Evolutionary conservation across 352 stramenopile genomes (phyloP).

Genomic region (Globisporangium paroecandrum): DNA sequence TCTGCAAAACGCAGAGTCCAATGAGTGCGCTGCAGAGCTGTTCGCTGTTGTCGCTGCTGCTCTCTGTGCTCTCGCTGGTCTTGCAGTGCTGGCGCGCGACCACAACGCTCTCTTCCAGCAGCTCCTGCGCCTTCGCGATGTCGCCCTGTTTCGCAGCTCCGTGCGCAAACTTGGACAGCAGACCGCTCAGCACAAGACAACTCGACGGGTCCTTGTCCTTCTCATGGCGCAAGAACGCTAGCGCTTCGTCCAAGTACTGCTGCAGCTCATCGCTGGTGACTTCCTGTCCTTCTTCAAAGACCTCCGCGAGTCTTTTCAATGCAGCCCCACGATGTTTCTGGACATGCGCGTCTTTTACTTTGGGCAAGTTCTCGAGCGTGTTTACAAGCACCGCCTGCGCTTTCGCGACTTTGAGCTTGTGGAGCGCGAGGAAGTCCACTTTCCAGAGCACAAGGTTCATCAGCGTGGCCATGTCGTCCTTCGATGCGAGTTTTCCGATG

Average conservation of each 20-base stretch:
- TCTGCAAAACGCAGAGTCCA: slow-evolving; percentile 50
- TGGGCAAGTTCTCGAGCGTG: slow-evolving; percentile 23
- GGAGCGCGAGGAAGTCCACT: slow-evolving; percentile 32
- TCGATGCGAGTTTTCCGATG: slow-evolving; percentile 29
- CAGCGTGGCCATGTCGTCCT: slow-evolving; percentile 30
- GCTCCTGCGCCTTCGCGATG: slow-evolving; percentile 25
- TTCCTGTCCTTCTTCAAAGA: slow-evolving; percentile 18
- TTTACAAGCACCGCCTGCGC: slow-evolving; percentile 30
- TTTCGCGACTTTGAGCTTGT: slow-evolving; percentile 5
- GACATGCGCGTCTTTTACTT: slow-evolving; percentile 1
- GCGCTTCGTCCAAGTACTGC: slow-evolving; percentile 27
- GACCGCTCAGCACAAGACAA: slow-evolving; percentile 13
- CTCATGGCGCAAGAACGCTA: slow-evolving; percentile 21
- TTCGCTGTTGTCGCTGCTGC: slow-evolving; percentile 17
- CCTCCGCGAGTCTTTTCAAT: slow-evolving; percentile 25
- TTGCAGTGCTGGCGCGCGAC: slow-evolving; percentile 20
- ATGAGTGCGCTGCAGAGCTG: slow-evolving; percentile 46
- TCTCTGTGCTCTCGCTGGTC: background rate
- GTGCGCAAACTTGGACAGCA: slow-evolving; percentile 33
- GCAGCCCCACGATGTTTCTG: slow-evolving; percentile 21
- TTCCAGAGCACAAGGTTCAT: slow-evolving; percentile 38
- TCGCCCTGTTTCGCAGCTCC: slow-evolving; percentile 27
- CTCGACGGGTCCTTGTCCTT: slow-evolving; percentile 16
- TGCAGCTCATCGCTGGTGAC: slow-evolving; percentile 26
- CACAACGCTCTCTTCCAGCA: slow-evolving; percentile 32